These are phyloP conservation scores for Ampelomyces quisqualis DNA, from an alignment of 2,329 filamentous ascomycete genomes.

Conservation along the genomic window DNA sequence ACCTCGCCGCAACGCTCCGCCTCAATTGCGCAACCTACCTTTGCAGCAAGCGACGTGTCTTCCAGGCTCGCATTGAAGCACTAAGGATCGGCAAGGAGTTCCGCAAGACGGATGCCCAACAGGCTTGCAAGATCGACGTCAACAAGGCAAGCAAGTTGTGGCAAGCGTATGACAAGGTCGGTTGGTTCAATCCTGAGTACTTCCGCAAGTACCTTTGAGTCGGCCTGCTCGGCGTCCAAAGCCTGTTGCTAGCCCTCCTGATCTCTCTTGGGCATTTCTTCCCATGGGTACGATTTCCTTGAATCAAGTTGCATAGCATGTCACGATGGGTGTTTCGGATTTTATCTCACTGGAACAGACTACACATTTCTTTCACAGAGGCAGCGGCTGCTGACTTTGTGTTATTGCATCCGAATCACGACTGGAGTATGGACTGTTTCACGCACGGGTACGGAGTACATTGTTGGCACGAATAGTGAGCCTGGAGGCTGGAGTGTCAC, in stretches of 20 bases:
- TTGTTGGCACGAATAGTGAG: no score
- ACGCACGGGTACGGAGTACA: no score
- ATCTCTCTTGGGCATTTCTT: neutral
- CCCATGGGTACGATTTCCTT: slow-evolving; percentile 1
- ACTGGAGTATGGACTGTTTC: slow-evolving; percentile 32
- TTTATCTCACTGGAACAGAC: slow-evolving; percentile 18
- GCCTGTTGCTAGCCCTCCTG: no score
- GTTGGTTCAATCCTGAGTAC: slow-evolving; percentile 68
- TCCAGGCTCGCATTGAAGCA: slow-evolving; percentile 70
- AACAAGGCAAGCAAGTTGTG: slow-evolving; percentile 95
- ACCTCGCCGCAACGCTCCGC: slow-evolving; percentile 74
- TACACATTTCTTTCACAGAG: slow-evolving; percentile 17
- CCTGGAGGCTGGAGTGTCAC: neutral
- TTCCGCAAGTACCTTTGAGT: slow-evolving; percentile 50
- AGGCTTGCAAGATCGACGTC: slow-evolving; percentile 97
- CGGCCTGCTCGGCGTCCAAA: no score
- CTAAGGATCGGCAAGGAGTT: slow-evolving; percentile 74
- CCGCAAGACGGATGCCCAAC: slow-evolving; percentile 91
- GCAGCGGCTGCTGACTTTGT: no score
- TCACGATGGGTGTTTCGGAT: slow-evolving; percentile 18
- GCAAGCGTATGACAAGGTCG: slow-evolving; percentile 82
- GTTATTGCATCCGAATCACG: slow-evolving; percentile 29
- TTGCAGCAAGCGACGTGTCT: slow-evolving; percentile 90
- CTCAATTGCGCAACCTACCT: slow-evolving; percentile 87
- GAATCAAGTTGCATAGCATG: slow-evolving; percentile 32